Evolutionary conservation across 2,329 filamentous ascomycete genomes (phyloP), one percentile per base, ranked within the genome.

Genomic region (Aspergillus sp.): DNA sequence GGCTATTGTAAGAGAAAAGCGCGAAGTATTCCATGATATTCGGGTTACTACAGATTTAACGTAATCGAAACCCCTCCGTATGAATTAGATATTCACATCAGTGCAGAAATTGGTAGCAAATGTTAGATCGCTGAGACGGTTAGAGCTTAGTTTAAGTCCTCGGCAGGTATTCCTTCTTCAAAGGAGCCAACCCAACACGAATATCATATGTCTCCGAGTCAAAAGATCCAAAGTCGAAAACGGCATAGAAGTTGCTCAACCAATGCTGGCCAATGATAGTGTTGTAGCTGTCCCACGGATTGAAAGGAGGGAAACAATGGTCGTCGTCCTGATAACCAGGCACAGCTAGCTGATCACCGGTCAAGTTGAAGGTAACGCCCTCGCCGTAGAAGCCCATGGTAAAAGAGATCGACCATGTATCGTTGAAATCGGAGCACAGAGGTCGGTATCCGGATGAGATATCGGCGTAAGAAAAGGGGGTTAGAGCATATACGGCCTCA

Each of bases 351-450:
- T 52, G 50, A 19, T 52, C 50, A 4, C 50, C 50, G 3, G 50
- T 52, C 17, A 52, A 19, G 15, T 32, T 52, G 17, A 52, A 52
- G 9, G 50, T 52, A 9, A 38, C 28, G 1, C 30, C 50, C 13
- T 52, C 50, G 6, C 50, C 50, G 6, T 36, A 52, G 17, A 52
- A 52, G 7, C 50, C 50, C 7, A 52, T 12, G 0, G 32, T 52
- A 10, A 52, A 52, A 8, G 50, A 52, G 28, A 52, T 21, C 1
- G 50, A 52, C 50, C 50, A 52, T 19, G 50, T 52, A 10, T 52
- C 12, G 32, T 52, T 52, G 50, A 52, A 52, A 17, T 52, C 50
- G 12, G 50, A 52, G 30, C 50, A 52, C 50, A 52, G 32, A 3
- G 50, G 50, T 15, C 50, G 50, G 32, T 52, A 52, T 23, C 50